Evolutionary conservation across 1,284 basidiomycete species (phyloP).

Genomic region (Fomitiporia mediterranea): DNA sequence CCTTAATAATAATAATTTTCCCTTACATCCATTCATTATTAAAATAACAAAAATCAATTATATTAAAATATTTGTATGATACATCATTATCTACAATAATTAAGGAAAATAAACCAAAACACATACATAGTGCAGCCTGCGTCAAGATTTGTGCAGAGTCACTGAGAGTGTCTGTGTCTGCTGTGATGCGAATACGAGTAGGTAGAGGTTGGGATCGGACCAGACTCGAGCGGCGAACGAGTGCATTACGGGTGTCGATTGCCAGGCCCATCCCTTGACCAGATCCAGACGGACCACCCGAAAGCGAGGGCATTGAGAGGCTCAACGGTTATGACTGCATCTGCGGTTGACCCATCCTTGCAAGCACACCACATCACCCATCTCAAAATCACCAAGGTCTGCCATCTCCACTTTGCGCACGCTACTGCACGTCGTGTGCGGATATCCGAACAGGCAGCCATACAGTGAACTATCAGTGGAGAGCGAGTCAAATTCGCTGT

Average conservation of each 20-base stretch:
- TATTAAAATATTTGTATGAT: no score
- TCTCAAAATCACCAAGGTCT: constrained; percentile 10
- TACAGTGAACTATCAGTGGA: constrained; percentile 4
- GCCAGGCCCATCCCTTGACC: neutral
- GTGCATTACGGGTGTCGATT: constrained; percentile 12
- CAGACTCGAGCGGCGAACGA: constrained; percentile 10
- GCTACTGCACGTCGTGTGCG: neutral
- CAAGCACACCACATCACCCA: neutral
- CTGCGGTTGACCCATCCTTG: neutral
- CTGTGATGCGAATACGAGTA: neutral
- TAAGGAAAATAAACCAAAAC: no score
- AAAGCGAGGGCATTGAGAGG: constrained; percentile 7
- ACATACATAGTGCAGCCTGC: constrained; percentile 5
- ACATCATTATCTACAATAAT: no score
- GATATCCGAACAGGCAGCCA: neutral
- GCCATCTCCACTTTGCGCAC: constrained; percentile 3
- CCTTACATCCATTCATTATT: no score
- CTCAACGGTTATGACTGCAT: constrained; percentile 1
- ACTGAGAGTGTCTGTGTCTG: constrained; percentile 12
- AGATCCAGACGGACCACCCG: no score
- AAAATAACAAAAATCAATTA: no score
- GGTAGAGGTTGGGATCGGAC: neutral
- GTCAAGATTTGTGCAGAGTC: constrained; percentile 9
- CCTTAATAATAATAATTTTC: no score
- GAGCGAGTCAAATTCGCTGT: constrained; percentile 7